Evolutionary conservation across 2,329 filamentous ascomycete genomes (phyloP), one percentile per base, ranked within the genome.

Genomic region (Penicillium concentricum): DNA sequence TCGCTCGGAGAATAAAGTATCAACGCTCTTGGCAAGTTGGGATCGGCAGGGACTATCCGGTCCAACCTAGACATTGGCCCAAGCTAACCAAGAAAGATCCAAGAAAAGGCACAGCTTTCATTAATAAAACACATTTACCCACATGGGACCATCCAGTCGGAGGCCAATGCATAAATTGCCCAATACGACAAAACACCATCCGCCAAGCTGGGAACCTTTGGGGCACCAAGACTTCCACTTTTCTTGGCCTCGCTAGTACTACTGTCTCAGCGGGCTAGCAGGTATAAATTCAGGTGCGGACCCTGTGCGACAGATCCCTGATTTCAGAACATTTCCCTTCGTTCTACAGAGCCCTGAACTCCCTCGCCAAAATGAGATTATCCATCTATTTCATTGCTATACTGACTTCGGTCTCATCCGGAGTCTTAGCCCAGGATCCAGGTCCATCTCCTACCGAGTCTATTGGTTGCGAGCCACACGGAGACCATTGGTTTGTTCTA

Each of bases 371-470:
- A 35, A 68, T 68, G 66, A 65, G 48, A 52, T 48, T 57, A 43
- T 64, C 47, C 15, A 42, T 34, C 35, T 28, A 32, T 8, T 20
- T 63, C 42, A 53, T 62, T 22, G 54, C 57, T 18, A 34, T 69
- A n/a, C 34, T 61, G 8, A 63, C 61, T 26, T 51, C 68, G 45
- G 58, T 63, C 16, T 58, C 64, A 18, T 51, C 57, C 9, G 52
- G 57, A 22, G 39, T 61, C n/a, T 49, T 60, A 13, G 54, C 51
- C 12, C 51, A 67, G 30, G 61, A 66, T n/a, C 67, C 66, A 0
- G 67, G 66, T 16, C 68, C 68, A 26, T 70, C 67, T 20, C 70
- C 70, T n/a, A 72, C 69, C 6, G 69, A 62, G 16, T 72, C 66
- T 7, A 34, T 63, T 15, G 65, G 68, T 37, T 66, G 67, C 43